Conservation (phyloP, 1,139 yeast species). For the Taphrina communis region DNA sequence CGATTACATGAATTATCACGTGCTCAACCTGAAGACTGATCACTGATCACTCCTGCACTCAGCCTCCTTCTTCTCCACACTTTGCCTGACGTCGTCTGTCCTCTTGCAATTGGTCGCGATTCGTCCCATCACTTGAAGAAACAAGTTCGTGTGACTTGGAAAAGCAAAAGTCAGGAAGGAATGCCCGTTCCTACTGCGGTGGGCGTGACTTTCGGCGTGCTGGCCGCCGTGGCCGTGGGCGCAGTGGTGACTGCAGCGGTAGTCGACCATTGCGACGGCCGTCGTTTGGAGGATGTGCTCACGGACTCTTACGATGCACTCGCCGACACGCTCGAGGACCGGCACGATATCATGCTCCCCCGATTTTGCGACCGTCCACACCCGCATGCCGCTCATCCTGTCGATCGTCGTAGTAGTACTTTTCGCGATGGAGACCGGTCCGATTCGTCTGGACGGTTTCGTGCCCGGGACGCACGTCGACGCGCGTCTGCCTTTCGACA, state of each 20-base stretch:
- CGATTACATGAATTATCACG: too few species aligned
- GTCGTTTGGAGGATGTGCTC: not conserved
- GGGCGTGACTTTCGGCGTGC: constrained; percentile 12
- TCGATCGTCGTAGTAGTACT: not conserved
- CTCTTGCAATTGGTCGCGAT: too few species aligned
- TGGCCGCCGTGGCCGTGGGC: constrained; percentile 21
- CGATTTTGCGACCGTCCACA: constrained; percentile 9
- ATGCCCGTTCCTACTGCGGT: constrained; percentile 15
- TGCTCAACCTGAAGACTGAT: too few species aligned
- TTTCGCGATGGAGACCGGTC: not conserved
- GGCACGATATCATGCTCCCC: constrained; percentile 12
- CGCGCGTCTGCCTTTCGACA: too few species aligned
- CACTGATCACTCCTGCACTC: too few species aligned
- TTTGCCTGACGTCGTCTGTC: too few species aligned
- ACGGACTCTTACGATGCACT: constrained; percentile 13
- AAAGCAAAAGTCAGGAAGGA: not conserved
- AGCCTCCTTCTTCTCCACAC: too few species aligned
- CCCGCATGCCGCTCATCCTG: not conserved
- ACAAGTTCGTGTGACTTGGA: too few species aligned
- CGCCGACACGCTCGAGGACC: constrained; percentile 15
- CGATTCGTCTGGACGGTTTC: not conserved
- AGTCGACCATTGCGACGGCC: constrained; percentile 19
- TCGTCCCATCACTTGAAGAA: too few species aligned
- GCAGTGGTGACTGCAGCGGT: constrained; percentile 8
- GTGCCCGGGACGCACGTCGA: not conserved